Evolutionary conservation across 805 yeast genomes (phyloP).

Genomic region (Wickerhamiella vanderwaltii): DNA sequence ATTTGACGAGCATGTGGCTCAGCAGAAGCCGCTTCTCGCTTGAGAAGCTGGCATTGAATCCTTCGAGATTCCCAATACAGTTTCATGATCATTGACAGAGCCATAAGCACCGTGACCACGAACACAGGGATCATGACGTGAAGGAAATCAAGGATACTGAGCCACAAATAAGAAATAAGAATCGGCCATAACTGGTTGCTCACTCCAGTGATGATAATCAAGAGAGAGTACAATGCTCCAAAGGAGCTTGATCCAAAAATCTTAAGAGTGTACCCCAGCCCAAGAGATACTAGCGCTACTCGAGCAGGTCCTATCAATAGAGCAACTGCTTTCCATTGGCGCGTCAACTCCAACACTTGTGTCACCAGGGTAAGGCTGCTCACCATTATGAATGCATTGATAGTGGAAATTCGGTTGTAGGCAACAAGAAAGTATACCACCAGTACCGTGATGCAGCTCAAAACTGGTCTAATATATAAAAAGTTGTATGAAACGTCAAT

Average conservation of each 20-base stretch:
- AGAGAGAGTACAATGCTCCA: constrained; percentile 11
- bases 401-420: background rate
- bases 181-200: constrained; percentile 11
- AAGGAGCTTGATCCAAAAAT: constrained; percentile 11
- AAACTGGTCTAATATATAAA: background rate
- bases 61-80: constrained; percentile 2
- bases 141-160: background rate
- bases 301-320: constrained; percentile 5
- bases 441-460: constrained; percentile 5
- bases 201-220: constrained; percentile 3
- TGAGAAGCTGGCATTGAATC: constrained; percentile 11
- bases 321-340: constrained; percentile 7
- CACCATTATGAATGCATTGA: background rate
- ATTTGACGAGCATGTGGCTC: background rate
- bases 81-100: background rate
- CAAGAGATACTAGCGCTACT: constrained; percentile 1
- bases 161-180: constrained; percentile 10
- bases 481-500: background rate
- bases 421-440: background rate
- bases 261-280: constrained; percentile 6
- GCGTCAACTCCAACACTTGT: constrained; percentile 1
- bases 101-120: constrained; percentile 8
- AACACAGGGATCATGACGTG: background rate
- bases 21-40: constrained; percentile 13
- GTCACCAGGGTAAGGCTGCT: background rate